Evolutionary conservation across 2,329 filamentous ascomycete genomes (phyloP), one percentile per base, ranked within the genome.

Genomic region (Lasiodiplodia hormozganensis): DNA sequence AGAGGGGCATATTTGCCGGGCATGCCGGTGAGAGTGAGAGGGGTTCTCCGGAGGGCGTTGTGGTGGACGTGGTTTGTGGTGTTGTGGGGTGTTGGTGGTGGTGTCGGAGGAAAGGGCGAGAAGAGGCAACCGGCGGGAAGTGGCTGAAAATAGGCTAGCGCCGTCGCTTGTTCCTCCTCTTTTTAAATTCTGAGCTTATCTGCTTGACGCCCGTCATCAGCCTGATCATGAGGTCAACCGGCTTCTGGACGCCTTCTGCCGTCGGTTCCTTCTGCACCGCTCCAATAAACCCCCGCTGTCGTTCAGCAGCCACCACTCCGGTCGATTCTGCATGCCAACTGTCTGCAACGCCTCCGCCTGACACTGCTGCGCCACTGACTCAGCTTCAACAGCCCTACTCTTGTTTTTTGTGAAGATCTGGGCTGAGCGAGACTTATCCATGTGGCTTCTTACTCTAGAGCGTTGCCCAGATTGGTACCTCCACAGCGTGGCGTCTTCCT

Each of bases 131-230:
- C 12, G 23, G 51, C 31, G 52, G 52, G 16, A 7, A 36, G 51
- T 6, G 47, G 47, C 43, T n/a, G 43, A n/a, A 36, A 23, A 2
- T 16, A 28, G 58, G 2, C 38, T 49, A 49, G 58, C n/a, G 40
- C 40, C 21, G 31, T 62, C 58, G 58, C 31, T 52, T 64, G 18
- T 25, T 18, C 18, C 47, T 62, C 58, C 58, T 62, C 43, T 6
- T 52, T 62, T n/a, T 43, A 31, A 21, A n/a, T 18, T 52, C 40
- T 62, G 58, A 51, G 40, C 58, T 62, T 62, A 62, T 62, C 58
- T 62, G 57, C 57, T 40, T 49, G 25, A 62, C 57, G 57, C 58
- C 58, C 21, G 60, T 52, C 60, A 64, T 64, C 60, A 23, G 60
- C 43, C 58, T 23, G 47, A 28, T 53, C 60, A 53, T 52, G 60